Base-by-base conservation (phyloP, 2,329 filamentous ascomycete genomes). In the Talaromyces sp. region DNA sequence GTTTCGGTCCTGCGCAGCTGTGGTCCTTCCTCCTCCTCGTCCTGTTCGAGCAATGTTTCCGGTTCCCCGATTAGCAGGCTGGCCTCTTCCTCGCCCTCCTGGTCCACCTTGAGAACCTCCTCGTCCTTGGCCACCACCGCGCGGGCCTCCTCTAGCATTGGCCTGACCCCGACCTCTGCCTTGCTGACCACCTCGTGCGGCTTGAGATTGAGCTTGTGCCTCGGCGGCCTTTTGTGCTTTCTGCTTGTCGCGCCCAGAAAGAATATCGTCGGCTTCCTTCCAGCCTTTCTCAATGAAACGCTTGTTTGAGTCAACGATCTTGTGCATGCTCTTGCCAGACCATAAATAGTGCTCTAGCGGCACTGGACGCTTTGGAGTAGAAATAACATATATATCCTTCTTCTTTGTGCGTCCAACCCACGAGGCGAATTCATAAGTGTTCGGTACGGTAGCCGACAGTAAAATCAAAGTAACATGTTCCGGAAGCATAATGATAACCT, bases 401-500 rank as follows among this genome's bases (percentile, higher is more conserved):
- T 96, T 94, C 80, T 99, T 99, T 0, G 95, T 99, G 60, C 95
- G 87, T 11, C 95, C 95, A 27, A 99, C 94, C 95, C 95, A 99
- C 0, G 93, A 98, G 1, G 95, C 95, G 72, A 99, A 99, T 75
- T 99, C 95, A 68, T 97, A 88, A 0, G 95, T 98, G 75, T 99
- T 99, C 1, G 95, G 95, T 0, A 99, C 95, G 0, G 95, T 99
- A 0, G 95, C 95, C 4, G 95, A 99, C 3, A 99, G 85, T 1
- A 98, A 82, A 70, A 99, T 99, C 24, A 99, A 84, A 1, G 95
- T 96, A 45, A 99, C 92, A 78, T 99, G 95, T 75, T 97, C 93
- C 0, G 95, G 95, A 63, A 99, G 84, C 95, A 99, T 98, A 73
- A 99, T 99, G 73, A 99, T 99, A 72, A 99, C 95, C 78, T 99